phyloP scores from a whole-genome alignment of 768 basidiomycete genomes.

The Royoungia palumana region DNA sequence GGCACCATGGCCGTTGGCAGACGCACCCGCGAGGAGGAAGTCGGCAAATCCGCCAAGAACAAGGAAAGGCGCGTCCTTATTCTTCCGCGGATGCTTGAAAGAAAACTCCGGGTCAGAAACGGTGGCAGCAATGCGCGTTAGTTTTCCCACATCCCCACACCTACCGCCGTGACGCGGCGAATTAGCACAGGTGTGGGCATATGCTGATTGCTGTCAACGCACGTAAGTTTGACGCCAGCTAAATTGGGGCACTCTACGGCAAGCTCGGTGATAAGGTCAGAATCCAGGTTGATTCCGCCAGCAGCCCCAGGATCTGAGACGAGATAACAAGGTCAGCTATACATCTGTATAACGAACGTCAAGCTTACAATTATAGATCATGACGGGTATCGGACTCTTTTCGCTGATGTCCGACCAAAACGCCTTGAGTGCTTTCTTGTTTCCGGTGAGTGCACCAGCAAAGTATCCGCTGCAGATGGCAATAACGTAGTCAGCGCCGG shows the following conservation, averaged over 20 bases:
- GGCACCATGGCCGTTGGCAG: conserved; percentile 78
- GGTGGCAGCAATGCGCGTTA: conserved; percentile 75
- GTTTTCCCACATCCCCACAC: conserved; percentile 89
- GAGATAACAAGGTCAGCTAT: background rate
- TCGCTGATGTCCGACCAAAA: conserved; percentile 76
- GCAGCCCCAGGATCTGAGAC: conserved; percentile 77
- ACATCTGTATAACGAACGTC: background rate
- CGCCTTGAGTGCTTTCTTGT: conserved; percentile 67
- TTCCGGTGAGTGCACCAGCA: conserved; percentile 63
- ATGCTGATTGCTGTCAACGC: conserved; percentile 28
- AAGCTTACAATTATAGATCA: conserved; percentile 80
- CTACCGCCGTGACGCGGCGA: conserved; percentile 46
- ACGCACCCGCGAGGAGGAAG: conserved; percentile 71
- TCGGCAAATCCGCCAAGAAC: conserved; percentile 86
- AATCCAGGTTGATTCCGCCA: conserved; percentile 89
- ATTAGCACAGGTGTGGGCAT: conserved; percentile 3
- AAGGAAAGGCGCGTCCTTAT: conserved; percentile 65
- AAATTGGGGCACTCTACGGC: conserved; percentile 75
- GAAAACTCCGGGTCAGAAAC: conserved; percentile 58
- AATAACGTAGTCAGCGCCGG: conserved; percentile 85
- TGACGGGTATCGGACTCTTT: conserved; percentile 81
- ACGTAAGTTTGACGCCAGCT: conserved; percentile 88
- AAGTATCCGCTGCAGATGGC: conserved; percentile 88
- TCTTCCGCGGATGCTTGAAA: conserved; percentile 62
- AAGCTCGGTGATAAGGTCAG: conserved; percentile 79